A percentile compares a stretch with the other conserved stretches of the same genome.
Conservation (phyloP, 805 yeast species). For the Candida glaebosa region DNA sequence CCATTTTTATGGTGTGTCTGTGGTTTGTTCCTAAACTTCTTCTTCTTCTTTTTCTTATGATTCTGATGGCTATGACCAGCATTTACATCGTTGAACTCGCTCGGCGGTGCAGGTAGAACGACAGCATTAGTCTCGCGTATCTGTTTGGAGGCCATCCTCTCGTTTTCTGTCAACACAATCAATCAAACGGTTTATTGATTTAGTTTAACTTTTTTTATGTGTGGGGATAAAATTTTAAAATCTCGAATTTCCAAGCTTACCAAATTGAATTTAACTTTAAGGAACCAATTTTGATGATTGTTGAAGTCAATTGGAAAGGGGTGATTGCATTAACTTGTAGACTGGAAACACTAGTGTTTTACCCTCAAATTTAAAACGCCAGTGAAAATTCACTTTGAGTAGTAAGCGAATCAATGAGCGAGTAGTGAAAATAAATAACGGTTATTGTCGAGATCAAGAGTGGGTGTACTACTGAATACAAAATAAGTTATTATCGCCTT, state of each 20-base stretch:
- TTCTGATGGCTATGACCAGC: neutral
- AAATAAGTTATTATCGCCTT: no score
- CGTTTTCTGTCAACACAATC: neutral
- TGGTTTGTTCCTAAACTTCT: conserved; percentile 7
- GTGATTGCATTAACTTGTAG: neutral
- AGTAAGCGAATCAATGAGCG: no score
- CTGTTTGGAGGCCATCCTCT: conserved; percentile 5
- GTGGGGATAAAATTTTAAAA: neutral
- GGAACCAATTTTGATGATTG: neutral
- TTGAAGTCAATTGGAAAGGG: neutral
- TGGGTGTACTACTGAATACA: no score
- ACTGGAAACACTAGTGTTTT: neutral
- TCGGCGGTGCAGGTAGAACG: neutral
- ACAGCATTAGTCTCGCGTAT: neutral
- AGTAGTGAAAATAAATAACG: no score
- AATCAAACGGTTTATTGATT: neutral
- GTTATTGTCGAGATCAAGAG: no score
- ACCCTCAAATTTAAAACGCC: no score
- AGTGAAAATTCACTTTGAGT: no score
- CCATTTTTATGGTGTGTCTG: conserved; percentile 2
- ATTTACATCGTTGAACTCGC: neutral
- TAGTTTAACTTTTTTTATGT: neutral
- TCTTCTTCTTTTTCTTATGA: conserved; percentile 8
- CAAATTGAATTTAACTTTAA: no score
- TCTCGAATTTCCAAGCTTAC: neutral